Evolutionary conservation across 805 yeast species (phyloP), one percentile per base, ranked within the genome.

Genomic region (Kodamaea neixiangensis): DNA sequence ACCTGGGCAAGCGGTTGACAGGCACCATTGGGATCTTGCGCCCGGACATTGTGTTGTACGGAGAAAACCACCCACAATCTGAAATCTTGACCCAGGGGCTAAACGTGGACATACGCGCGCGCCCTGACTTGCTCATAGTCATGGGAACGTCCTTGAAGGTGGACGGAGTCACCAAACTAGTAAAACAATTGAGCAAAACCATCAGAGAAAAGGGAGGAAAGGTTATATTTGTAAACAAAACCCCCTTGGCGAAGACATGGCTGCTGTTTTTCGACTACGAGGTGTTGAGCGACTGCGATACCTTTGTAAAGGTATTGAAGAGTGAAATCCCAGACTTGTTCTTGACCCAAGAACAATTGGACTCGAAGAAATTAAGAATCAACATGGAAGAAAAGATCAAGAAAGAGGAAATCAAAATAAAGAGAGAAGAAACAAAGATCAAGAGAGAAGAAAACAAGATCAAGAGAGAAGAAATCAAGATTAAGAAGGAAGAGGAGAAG

Each of bases 71-170:
- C 67, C 97, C 97, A 1, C 82, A 83, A 54, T 83, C 91, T 4
- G 97, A 89, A 54, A 69, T 76, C n/a, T 82, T 93, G 39, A 87
- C 96, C 2, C 77, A 76, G 44, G 90, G 91, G 6, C 68, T 89
- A 37, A 77, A 73, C 46, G 73, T 78, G 17, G 98, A 93, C 68
- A 62, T 89, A 51, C 76, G 72, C 53, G 72, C 79, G 40, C 77
- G 73, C 52, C 96, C 97, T 0, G 96, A 91, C 62, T 64, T 89
- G 53, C 75, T 94, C 44, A 69, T 93, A n/a, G 87, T 93, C 9
- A 85, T 89, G 79, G 99, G 99, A 0, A 94, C 99, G 0, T 89
- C 97, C 3, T 73, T 94, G 38, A 88, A 85, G 69, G 98, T 93
- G 10, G 88, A 86, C 57, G 99, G 99, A 1, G 92, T 94, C 44